Evolutionary conservation across 202 grass and related monocot genomes (phyloP).

Genomic region (Carex sylvatica): DNA sequence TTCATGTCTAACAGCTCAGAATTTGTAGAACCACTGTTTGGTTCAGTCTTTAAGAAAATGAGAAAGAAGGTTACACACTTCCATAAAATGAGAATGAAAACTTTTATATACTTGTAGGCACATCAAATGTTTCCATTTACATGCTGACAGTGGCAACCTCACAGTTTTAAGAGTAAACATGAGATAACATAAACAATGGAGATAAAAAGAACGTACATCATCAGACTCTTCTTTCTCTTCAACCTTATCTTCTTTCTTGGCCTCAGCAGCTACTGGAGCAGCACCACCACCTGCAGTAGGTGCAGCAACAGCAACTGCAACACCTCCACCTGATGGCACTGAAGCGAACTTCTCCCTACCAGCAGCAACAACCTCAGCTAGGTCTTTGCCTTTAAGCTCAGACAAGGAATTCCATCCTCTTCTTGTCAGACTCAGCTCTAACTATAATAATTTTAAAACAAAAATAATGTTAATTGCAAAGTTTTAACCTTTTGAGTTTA

Average conservation of each 20-base stretch:
- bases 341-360: constrained; percentile 85
- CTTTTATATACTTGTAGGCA: background rate
- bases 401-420: constrained; percentile 58
- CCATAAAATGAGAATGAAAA: background rate
- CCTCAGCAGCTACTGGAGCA: constrained; percentile 53
- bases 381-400: constrained; percentile 54
- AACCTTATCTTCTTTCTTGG: constrained; percentile 83
- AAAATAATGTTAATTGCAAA: background rate
- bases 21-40: background rate
- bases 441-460: constrained; percentile 33
- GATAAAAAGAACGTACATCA: constrained; percentile 42
- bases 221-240: constrained; percentile 91
- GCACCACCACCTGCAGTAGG: constrained; percentile 35
- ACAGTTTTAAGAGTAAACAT: background rate
- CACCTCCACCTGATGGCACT: constrained; percentile 59
- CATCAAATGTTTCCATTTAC: background rate
- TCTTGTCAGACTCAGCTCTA: constrained; percentile 59
- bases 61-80: background rate
- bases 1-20: background rate
- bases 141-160: background rate
- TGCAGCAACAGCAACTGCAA: constrained; percentile 27
- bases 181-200: background rate
- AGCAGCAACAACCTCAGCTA: constrained; percentile 51
- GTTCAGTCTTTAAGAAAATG: background rate
- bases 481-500: background rate